phyloP scores from a whole-genome alignment of 1,139 yeast genomes.

The Saccharomyces hybrid region DNA sequence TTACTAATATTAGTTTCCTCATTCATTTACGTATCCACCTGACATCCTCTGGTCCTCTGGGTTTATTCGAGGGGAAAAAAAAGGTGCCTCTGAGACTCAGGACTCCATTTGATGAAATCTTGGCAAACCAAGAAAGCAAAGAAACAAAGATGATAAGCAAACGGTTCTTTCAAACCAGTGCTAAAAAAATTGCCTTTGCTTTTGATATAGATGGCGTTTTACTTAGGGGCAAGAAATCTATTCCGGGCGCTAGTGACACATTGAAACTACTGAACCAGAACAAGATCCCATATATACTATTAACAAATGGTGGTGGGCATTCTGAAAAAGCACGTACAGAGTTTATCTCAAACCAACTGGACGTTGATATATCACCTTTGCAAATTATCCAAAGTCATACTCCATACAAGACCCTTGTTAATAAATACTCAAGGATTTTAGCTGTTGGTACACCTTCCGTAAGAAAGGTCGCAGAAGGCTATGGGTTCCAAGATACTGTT shows the following conservation, averaged over 20 bases:
- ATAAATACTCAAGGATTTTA: slow-evolving; percentile 51
- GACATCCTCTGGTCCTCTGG: background rate
- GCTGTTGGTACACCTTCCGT: slow-evolving; percentile 82
- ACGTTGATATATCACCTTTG: slow-evolving; percentile 44
- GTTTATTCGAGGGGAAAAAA: background rate
- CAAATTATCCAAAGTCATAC: slow-evolving; percentile 90
- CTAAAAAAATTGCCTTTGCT: slow-evolving; percentile 34
- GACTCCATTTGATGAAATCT: background rate
- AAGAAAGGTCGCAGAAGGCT: slow-evolving; percentile 61
- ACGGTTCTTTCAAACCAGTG: slow-evolving; percentile 12
- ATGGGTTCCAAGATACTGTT: slow-evolving; percentile 77
- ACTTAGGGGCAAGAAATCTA: slow-evolving; percentile 62
- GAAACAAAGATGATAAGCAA: slow-evolving; percentile 9
- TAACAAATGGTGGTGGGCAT: slow-evolving; percentile 93
- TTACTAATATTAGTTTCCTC: background rate
- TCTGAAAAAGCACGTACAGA: slow-evolving; percentile 56
- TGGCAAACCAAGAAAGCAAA: background rate
- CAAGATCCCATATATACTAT: slow-evolving; percentile 69
- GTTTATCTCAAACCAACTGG: slow-evolving; percentile 46
- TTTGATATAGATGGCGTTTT: slow-evolving; percentile 87
- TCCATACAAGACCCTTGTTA: slow-evolving; percentile 62
- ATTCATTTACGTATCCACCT: no score
- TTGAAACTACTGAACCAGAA: slow-evolving; percentile 47
- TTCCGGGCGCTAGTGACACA: slow-evolving; percentile 63
- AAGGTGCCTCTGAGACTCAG: background rate